Evolutionary conservation across 2,329 filamentous ascomycete genomes (phyloP).

Genomic region (Pleurostoma richardsiae): DNA sequence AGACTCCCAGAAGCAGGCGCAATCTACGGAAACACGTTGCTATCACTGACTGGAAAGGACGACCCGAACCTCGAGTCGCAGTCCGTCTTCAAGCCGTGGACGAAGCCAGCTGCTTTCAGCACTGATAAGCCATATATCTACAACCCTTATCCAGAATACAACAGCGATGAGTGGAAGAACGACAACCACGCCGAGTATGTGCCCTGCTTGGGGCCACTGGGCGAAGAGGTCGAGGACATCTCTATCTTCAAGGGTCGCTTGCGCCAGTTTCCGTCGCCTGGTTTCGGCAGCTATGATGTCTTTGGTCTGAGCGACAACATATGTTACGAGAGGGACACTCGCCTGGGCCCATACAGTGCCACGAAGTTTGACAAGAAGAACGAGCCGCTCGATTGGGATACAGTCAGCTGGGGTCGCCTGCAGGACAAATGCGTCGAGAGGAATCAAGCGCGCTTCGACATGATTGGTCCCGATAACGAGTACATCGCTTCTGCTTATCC

Average conservation of each 20-base stretch:
- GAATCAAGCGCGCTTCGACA: conserved; percentile 62
- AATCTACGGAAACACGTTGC: conserved; percentile 53
- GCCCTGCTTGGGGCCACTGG: conserved; percentile 60
- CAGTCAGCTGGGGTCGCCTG: conserved; percentile 65
- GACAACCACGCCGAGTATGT: conserved; percentile 53
- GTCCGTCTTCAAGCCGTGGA: conserved; percentile 19
- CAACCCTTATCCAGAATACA: conserved; percentile 69
- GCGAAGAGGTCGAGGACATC: conserved; percentile 55
- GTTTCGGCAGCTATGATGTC: conserved; percentile 58
- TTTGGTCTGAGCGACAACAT: conserved; percentile 57
- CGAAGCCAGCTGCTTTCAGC: conserved; percentile 27
- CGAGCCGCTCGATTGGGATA: conserved; percentile 51
- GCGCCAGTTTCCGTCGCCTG: conserved; percentile 50
- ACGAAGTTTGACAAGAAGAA: conserved; percentile 41
- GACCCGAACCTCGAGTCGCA: conserved; percentile 18
- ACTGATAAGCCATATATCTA: conserved; percentile 51
- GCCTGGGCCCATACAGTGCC: conserved; percentile 62
- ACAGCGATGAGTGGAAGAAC: conserved; percentile 54
- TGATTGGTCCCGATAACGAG: conserved; percentile 34
- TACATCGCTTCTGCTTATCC: conserved; percentile 35
- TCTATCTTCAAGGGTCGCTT: conserved; percentile 60
- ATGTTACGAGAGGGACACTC: conserved; percentile 64
- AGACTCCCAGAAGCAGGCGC: conserved; percentile 42
- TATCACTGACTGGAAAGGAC: conserved; percentile 36
- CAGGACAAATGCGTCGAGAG: conserved; percentile 60